phyloP scores from a whole-genome alignment of 2,329 filamentous ascomycete species.

The Xylaria digitata region DNA sequence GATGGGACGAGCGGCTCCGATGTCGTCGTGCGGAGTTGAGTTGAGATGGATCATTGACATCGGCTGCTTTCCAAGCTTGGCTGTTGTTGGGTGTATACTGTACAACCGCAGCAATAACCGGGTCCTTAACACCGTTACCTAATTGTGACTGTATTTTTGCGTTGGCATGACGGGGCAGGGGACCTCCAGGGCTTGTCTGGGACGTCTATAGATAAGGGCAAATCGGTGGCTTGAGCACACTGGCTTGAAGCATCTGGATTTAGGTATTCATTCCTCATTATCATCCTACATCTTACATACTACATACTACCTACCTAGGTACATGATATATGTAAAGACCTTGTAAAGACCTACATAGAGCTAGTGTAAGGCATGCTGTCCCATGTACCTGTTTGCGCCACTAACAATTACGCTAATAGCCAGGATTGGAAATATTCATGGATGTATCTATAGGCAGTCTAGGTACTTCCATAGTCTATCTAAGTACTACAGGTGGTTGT shows the following conservation, averaged over 20 bases:
- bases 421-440: not conserved
- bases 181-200: not conserved
- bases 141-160: slow-evolving; percentile 38
- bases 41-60: slow-evolving; percentile 14
- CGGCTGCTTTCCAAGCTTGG: slow-evolving; percentile 10
- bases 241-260: not conserved
- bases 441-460: not conserved
- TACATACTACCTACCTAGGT: too few relatives aligned
- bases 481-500: too few relatives aligned
- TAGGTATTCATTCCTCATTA: not conserved
- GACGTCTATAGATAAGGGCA: slow-evolving; percentile 16
- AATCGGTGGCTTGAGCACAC: not conserved
- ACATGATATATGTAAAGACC: too few relatives aligned
- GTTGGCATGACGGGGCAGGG: slow-evolving; percentile 10
- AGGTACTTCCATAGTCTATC: not conserved
- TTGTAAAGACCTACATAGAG: too few relatives aligned
- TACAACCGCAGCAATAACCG: slow-evolving; percentile 22
- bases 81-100: not conserved
- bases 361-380: too few relatives aligned
- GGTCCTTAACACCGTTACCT: slow-evolving; percentile 33
- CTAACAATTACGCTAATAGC: too few relatives aligned
- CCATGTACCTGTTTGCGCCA: too few relatives aligned
- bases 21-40: slow-evolving; percentile 36
- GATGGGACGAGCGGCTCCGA: slow-evolving; percentile 40
- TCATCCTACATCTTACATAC: too few relatives aligned